Evolutionary conservation across 2,329 filamentous ascomycete genomes (phyloP).

Genomic region (Hypoxylon sp.): DNA sequence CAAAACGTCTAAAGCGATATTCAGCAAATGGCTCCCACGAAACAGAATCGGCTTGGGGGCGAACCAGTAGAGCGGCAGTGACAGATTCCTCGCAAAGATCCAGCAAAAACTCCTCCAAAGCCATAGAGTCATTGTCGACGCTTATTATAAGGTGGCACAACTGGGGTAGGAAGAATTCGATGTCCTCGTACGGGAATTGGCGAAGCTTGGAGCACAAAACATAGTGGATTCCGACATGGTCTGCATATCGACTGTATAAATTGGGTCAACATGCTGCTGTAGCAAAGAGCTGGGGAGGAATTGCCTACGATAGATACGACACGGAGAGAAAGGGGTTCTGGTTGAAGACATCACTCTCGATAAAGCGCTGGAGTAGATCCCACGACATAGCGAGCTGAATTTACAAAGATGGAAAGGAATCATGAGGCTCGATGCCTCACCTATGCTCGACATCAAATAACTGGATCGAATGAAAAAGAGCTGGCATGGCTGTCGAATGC

Average conservation of each 20-base stretch:
- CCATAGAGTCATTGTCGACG: slow-evolving; percentile 92
- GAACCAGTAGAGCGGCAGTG: slow-evolving; percentile 84
- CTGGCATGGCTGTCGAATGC: slow-evolving; percentile 52
- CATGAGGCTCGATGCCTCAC: slow-evolving; percentile 55
- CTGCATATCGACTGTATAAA: slow-evolving; percentile 80
- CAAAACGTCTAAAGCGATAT: slow-evolving; percentile 79
- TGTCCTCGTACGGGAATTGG: slow-evolving; percentile 90
- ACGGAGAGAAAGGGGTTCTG: slow-evolving; percentile 90
- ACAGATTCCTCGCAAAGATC: slow-evolving; percentile 91
- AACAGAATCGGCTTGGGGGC: slow-evolving; percentile 53
- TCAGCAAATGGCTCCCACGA: slow-evolving; percentile 47
- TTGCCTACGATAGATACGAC: slow-evolving; percentile 86
- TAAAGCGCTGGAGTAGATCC: slow-evolving; percentile 90
- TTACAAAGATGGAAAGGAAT: slow-evolving; percentile 48
- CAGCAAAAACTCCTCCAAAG: slow-evolving; percentile 87
- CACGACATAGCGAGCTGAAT: slow-evolving; percentile 74
- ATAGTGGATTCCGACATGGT: slow-evolving; percentile 92
- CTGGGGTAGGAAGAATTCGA: slow-evolving; percentile 92
- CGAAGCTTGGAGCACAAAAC: slow-evolving; percentile 90
- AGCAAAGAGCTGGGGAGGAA: slow-evolving; percentile 40
- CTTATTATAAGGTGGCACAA: slow-evolving; percentile 90
- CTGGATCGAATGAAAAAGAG: slow-evolving; percentile 43
- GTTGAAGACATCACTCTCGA: slow-evolving; percentile 95
- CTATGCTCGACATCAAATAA: slow-evolving; percentile 51
- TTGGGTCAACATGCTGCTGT: slow-evolving; percentile 28